Base-by-base conservation (phyloP, 1,284 basidiomycete genomes). In the Uromyces viciae-fabae region DNA sequence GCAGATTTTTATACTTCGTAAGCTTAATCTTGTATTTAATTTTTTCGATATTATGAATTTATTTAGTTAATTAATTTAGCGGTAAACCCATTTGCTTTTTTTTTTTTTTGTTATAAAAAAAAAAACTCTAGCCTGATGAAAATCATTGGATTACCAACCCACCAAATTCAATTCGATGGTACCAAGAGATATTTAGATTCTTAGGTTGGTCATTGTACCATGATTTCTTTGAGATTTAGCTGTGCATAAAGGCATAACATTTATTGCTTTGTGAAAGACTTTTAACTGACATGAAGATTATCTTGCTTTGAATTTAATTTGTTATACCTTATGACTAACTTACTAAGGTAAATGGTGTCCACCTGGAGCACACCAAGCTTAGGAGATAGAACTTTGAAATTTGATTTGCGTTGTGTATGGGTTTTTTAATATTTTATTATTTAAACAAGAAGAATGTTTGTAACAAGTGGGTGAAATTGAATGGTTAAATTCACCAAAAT, bases 91-190 rank as follows among this genome's bases (percentile, higher is more conserved):
- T n/a, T n/a, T n/a, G n/a, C n/a, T n/a, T n/a, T n/a, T n/a, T n/a
- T n/a, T n/a, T n/a, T n/a, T n/a, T n/a, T n/a, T n/a, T n/a, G n/a
- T n/a, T n/a, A n/a, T n/a, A n/a, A n/a, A n/a, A n/a, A n/a, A n/a
- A n/a, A n/a, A n/a, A 5, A n/a, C 19, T 22, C 19, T 54, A 79
- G 77, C 77, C 77, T 52, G 77, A 79, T 46, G 77, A 79, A 33
- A 83, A 82, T 36, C 84, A 84, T 77, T 84, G 84, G 84, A 83
- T 84, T 15, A 25, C 54, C n/a, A 64, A 83, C 8, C 81, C 84
- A 7, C 60, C 78, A 2, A 84, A 84, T 73, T 78, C 76, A 28
- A 81, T 84, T 17, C 64, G 76, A 22, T 85, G 84, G 84, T 83
- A 84, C 77, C 2, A 78, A 3, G 84, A 84, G 68, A 82, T 85